Conservation (phyloP, 177 flowering plant genomes). For the Vitis hybrid region DNA sequence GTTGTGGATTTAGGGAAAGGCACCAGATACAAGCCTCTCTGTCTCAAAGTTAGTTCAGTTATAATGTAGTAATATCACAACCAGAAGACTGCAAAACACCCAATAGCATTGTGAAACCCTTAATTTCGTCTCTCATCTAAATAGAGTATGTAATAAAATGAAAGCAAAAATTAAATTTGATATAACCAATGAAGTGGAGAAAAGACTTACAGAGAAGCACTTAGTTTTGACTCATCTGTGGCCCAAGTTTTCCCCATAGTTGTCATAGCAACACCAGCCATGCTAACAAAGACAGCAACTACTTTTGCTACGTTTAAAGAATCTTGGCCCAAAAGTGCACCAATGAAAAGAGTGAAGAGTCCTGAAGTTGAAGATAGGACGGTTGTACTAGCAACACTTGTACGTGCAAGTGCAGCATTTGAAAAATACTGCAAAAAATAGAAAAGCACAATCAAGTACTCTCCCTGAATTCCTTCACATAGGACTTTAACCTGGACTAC, state of each 20-base stretch:
- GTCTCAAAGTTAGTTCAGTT: not conserved
- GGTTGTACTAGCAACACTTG: constrained; percentile 99
- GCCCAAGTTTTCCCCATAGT: constrained; percentile 98
- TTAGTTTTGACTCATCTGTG: constrained; percentile 65
- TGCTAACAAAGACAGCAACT: constrained; percentile 91
- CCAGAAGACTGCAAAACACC: not conserved
- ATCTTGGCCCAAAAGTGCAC: constrained; percentile 86
- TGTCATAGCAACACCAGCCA: constrained; percentile 96
- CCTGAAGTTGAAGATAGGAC: constrained; percentile 96
- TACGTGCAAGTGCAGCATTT: constrained; percentile 95
- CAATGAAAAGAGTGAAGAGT: constrained; percentile 91
- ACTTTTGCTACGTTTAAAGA: constrained; percentile 76
- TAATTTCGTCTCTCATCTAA: not conserved
- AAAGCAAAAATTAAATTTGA: not conserved
- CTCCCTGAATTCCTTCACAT: not conserved
- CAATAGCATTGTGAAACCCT: not conserved
- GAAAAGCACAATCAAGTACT: constrained; percentile 1
- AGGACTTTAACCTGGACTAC: no score
- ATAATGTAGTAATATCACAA: not conserved
- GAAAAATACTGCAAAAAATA: constrained; percentile 72
- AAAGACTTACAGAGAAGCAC: constrained; percentile 52
- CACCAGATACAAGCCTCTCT: not conserved
- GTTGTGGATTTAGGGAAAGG: not conserved
- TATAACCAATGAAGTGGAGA: not conserved
- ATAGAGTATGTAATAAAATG: not conserved